Conservation (phyloP, 495 filamentous ascomycete genomes). For the Bacidia gigantensis region DNA sequence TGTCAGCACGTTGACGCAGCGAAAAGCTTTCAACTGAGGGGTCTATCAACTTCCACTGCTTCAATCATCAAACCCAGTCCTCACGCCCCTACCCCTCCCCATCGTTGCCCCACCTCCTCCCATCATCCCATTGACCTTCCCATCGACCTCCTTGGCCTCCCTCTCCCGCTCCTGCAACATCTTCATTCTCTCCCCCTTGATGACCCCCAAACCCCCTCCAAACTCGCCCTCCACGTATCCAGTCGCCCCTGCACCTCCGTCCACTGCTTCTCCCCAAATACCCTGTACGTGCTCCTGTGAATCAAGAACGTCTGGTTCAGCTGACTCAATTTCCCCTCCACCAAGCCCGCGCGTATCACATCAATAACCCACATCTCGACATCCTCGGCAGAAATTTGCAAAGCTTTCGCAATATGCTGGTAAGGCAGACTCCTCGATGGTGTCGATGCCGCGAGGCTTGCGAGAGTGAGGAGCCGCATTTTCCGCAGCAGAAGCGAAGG, state of each 20-base stretch:
- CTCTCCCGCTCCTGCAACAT: constrained; percentile 30
- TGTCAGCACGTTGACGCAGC: no score
- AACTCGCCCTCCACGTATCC: constrained; percentile 73
- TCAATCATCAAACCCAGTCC: constrained; percentile 18
- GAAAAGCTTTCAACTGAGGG: no score
- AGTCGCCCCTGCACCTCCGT: constrained; percentile 75
- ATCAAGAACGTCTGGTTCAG: constrained; percentile 83
- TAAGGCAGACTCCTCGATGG: constrained; percentile 77
- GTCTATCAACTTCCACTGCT: no score
- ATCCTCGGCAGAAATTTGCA: constrained; percentile 67
- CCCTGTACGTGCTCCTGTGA: constrained; percentile 84
- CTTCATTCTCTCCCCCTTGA: constrained; percentile 64
- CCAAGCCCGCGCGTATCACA: constrained; percentile 82
- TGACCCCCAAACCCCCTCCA: constrained; percentile 60
- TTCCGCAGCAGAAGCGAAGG: constrained; percentile 57
- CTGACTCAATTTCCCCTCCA: constrained; percentile 90
- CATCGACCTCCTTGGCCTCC: constrained; percentile 18
- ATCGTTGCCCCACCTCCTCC: neutral
- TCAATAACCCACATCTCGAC: constrained; percentile 99
- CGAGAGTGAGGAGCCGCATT: constrained; percentile 88
- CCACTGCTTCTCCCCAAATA: constrained; percentile 98
- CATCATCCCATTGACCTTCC: constrained; percentile 14
- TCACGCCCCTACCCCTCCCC: constrained; percentile 10
- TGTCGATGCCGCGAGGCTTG: constrained; percentile 70
- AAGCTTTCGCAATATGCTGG: constrained; percentile 59